Percentiles rank a stretch among this genome's conserved stretches.
Conservation (phyloP, 2,329 filamentous ascomycete species). For the Fusarium devonianum region DNA sequence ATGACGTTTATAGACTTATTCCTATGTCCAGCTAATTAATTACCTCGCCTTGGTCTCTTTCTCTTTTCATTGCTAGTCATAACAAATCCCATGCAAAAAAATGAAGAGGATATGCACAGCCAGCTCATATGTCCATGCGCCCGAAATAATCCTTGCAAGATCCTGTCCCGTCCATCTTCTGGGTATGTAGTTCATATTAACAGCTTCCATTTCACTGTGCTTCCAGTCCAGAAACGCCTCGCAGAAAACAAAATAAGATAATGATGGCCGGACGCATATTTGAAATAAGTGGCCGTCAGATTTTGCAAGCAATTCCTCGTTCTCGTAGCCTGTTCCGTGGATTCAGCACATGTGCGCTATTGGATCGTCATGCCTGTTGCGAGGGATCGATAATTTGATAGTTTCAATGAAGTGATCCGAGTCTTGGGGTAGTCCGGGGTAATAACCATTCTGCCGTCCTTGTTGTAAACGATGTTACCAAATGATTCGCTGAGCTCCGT, state of each 20-base stretch:
- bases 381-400: slow-evolving; percentile 64
- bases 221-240: slow-evolving; percentile 36
- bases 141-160: slow-evolving; percentile 37
- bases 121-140: slow-evolving; percentile 39
- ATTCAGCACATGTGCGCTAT: slow-evolving; percentile 30
- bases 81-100: slow-evolving; percentile 28
- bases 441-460: slow-evolving; percentile 65
- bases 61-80: slow-evolving; percentile 19
- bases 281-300: background rate
- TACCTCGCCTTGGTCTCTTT: slow-evolving; percentile 14
- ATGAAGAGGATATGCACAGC: no score
- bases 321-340: background rate
- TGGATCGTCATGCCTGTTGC: slow-evolving; percentile 49
- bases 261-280: background rate
- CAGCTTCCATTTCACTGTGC: slow-evolving; percentile 15
- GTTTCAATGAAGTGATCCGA: slow-evolving; percentile 62
- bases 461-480: slow-evolving; percentile 64
- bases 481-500: slow-evolving; percentile 70
- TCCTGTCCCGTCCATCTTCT: slow-evolving; percentile 25
- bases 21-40: slow-evolving; percentile 11
- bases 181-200: slow-evolving; percentile 41
- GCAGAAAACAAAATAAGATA: slow-evolving; percentile 21
- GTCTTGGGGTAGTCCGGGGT: slow-evolving; percentile 62
- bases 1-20: slow-evolving; percentile 36
- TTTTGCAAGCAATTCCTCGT: background rate